These are phyloP conservation scores for Conticribra guillardii DNA, from an alignment of 108 stramenopile genomes.

Conservation along the genomic window DNA sequence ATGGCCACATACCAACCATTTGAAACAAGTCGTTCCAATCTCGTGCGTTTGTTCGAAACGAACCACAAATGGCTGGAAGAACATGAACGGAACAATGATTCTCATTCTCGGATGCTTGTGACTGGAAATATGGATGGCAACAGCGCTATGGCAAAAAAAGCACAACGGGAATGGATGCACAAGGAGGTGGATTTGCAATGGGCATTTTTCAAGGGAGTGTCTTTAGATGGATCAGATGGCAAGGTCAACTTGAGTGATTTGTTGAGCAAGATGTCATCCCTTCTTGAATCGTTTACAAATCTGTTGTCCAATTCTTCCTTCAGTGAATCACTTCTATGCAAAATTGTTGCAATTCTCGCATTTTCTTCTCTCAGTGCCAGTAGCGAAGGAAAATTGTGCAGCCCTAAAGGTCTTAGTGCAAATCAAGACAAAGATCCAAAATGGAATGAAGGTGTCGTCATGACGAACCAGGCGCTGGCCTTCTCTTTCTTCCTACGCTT, in stretches of 20 bases:
- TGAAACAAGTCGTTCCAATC: constrained; percentile 64
- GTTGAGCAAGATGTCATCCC: constrained; percentile 38
- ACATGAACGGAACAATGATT: constrained; percentile 27
- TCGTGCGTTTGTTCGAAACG: constrained; percentile 61
- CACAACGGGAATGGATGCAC: constrained; percentile 36
- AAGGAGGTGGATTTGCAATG: constrained; percentile 72
- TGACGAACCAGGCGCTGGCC: constrained; percentile 38
- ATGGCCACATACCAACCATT: constrained; percentile 63
- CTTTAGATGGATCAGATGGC: constrained; percentile 21
- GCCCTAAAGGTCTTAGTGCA: background rate
- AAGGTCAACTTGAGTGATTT: constrained; percentile 12
- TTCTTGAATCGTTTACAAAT: constrained; percentile 33
- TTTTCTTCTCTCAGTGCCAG: constrained; percentile 54
- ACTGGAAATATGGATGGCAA: constrained; percentile 1
- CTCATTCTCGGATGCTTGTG: constrained; percentile 16
- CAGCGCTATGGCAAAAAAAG: constrained; percentile 25
- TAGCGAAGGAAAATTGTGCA: constrained; percentile 22
- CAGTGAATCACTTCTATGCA: constrained; percentile 72
- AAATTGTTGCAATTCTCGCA: constrained; percentile 66
- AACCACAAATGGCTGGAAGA: constrained; percentile 67
- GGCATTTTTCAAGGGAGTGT: constrained; percentile 46
- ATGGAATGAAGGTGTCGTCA: constrained; percentile 22
- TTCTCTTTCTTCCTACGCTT: constrained; percentile 44
- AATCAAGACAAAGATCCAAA: constrained; percentile 5
- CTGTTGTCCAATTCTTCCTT: constrained; percentile 53